Evolutionary conservation across 208 protist species (phyloP), one percentile per base, ranked within the genome.

Genomic region (Balamuthia mandrillaris): DNA sequence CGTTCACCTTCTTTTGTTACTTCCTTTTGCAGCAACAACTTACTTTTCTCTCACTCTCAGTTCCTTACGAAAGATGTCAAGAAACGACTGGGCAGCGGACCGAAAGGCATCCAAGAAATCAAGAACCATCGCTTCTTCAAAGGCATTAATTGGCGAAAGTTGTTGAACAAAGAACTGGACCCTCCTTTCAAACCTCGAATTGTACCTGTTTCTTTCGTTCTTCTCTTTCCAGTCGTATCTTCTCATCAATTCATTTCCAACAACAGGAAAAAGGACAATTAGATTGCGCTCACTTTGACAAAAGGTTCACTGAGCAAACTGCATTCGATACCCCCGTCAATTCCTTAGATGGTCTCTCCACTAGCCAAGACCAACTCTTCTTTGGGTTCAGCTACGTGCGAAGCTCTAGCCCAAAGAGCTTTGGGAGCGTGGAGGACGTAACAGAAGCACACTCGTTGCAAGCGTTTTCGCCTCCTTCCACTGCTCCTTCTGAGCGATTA

Each of bases 61-160:
- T 44, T 95, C 39, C 90, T 95, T 41, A 91, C 60, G 24, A 60
- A 52, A 21, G 93, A 95, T 75, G 86, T 70, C 31, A 92, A 86
- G 29, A 89, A 93, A 78, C 84, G 93, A 33, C 74, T 95, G 0
- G 97, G 97, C 56, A 94, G 63, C 31, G 85, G 96, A 44, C 68
- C n/a, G n/a, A 84, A 74, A 77, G 96, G 96, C 1, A 93, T 92
- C 12, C 79, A 94, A 47, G 97, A 99, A 85, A 94, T 99, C 81
- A 98, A 98, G 88, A 85, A 92, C 65, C 97, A 99, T 91, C 95
- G 95, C 66, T 99, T 97, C 91, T 99, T 98, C 90, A 90, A 83
- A 45, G 94, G 93, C 39, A 93, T 99, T 3, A 93, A 98, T 87
- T 99, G 97, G 93, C 61, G 88, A 0, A 52, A 44, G 12, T 16